Evolutionary conservation across 1,139 yeast species (phyloP).

Genomic region (Sugiyamaella novakii): DNA sequence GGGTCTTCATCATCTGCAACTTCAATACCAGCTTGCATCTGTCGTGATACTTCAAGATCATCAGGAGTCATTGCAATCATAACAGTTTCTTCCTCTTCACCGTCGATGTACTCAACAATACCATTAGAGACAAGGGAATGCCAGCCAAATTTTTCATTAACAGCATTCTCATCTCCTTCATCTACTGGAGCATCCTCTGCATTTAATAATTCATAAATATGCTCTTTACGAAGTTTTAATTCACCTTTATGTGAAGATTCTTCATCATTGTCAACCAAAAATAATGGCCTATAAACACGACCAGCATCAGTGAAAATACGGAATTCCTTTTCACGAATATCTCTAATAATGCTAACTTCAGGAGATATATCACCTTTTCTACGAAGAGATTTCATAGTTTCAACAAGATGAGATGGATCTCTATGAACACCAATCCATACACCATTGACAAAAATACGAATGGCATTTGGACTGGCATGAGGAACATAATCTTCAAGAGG

Average conservation of each 20-base stretch:
- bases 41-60: constrained; percentile 74
- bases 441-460: constrained; percentile 96
- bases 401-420: constrained; percentile 88
- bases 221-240: constrained; percentile 79
- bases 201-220: constrained; percentile 68
- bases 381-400: constrained; percentile 87
- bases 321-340: constrained; percentile 93
- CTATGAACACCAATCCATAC: constrained; percentile 99
- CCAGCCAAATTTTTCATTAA: constrained; percentile 62
- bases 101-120: constrained; percentile 91
- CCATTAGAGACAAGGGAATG: constrained; percentile 80
- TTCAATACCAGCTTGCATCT: constrained; percentile 52
- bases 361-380: constrained; percentile 95
- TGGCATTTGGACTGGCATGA: constrained; percentile 85
- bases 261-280: constrained; percentile 82
- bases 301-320: constrained; percentile 98
- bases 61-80: constrained; percentile 99
- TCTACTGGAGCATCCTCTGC: constrained; percentile 49
- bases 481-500: constrained; percentile 96
- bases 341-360: constrained; percentile 95
- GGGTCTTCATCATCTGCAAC: constrained; percentile 50
- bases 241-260: constrained; percentile 74
- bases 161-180: constrained; percentile 49
- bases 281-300: constrained; percentile 92
- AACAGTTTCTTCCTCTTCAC: constrained; percentile 96